Base-by-base conservation (phyloP, 345 rosid species). In the Gossypium sturtianum region DNA sequence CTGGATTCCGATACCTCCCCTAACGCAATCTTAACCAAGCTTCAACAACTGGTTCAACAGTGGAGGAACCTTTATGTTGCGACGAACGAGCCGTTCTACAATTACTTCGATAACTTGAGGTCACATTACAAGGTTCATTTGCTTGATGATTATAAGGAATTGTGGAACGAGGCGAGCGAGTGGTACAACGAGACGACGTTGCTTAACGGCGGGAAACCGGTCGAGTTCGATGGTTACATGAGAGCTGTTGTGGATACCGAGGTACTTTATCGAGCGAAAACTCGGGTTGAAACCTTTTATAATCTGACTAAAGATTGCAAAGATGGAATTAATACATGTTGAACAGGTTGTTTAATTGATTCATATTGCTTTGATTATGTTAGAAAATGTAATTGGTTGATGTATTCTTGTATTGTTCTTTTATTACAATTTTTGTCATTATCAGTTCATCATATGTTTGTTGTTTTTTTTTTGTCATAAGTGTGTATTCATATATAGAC, bases 231-330 rank as follows among this genome's bases (percentile, higher is more conserved):
- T 73, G 96, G 98, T 17, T 91, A 89, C 80, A 94, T 94, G 99
- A 89, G 98, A 82, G 99, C 88, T 64, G 97, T 93, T 25, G 97
- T 93, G 73, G 99, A 95, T 75, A 94, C 99, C 0, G 99, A 93
- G 82, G 94, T 93, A 51, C 83, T 91, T 76, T 85, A 83, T 74
- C 81, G 94, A 69, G 97, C 88, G 7, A 93, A 93, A 82, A 87
- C 89, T 0, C 84, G 88, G 0, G 92, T 95, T 1, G 99, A 95
- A 75, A 95, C 99, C 9, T 95, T 95, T 76, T 83, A 93, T 83
- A 90, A 95, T 74, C 82, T 91, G 77, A 95, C 98, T 1, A 85
- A 73, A 64, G 97, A 95, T 77, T 93, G 99, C 90, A 90, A 93
- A 83, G 90, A 93, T 57, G 98, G 99, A 80, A 78, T 91, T 77